A percentile compares a stretch with the other conserved stretches of the same genome.
These are phyloP conservation scores for Epichloe glyceriae DNA, from an alignment of 2,329 filamentous ascomycete genomes.

Conservation along the genomic window DNA sequence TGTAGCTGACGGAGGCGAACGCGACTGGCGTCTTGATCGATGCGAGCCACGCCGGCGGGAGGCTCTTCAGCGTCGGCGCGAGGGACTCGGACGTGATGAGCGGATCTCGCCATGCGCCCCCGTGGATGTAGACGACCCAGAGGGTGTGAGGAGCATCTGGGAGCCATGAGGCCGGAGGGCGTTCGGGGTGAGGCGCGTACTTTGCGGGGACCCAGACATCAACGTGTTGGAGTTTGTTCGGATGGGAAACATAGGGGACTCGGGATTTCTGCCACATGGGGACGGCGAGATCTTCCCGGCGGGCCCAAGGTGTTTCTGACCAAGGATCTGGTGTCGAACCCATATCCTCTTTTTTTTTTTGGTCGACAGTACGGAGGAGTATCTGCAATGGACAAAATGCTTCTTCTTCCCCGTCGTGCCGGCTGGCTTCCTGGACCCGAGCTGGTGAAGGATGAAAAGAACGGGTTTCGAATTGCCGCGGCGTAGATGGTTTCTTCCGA, in stretches of 20 bases:
- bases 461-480: too few relatives aligned
- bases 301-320: conserved; percentile 1
- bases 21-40: conserved; percentile 3
- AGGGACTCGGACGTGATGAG: conserved; percentile 9
- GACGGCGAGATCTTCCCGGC: neutral
- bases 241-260: conserved; percentile 2
- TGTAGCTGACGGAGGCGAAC: conserved; percentile 6
- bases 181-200: neutral
- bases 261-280: conserved; percentile 7
- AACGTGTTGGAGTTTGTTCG: conserved; percentile 5
- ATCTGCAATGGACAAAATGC: too few relatives aligned
- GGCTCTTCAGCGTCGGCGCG: conserved; percentile 1
- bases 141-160: conserved; percentile 1
- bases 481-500: too few relatives aligned
- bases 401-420: too few relatives aligned
- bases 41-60: conserved; percentile 1
- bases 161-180: conserved; percentile 3
- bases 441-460: too few relatives aligned
- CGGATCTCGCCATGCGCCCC: conserved; percentile 17
- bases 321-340: conserved; percentile 1
- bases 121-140: conserved; percentile 14
- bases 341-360: neutral
- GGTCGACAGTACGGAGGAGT: too few relatives aligned
- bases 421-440: too few relatives aligned
- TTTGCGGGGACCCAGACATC: conserved; percentile 4